Percentiles rank a stretch among this genome's conserved stretches.
phyloP scores from a whole-genome alignment of 768 basidiomycete genomes.

The Pleurotus tuber-regium region DNA sequence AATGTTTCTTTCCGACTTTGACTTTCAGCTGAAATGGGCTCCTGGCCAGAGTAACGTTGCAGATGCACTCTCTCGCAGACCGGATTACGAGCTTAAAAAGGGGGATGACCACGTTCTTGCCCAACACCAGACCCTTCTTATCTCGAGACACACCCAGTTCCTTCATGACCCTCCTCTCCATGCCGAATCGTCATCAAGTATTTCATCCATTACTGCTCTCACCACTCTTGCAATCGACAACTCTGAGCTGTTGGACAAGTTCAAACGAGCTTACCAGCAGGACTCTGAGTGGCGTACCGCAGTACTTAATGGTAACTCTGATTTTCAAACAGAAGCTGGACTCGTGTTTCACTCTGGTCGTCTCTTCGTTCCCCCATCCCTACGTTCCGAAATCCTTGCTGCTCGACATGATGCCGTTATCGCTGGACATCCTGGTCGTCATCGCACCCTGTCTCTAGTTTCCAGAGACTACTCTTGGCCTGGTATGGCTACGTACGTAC shows the following conservation, averaged over 20 bases:
- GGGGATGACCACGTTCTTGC: conserved; percentile 18
- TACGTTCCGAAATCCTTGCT: conserved; percentile 27
- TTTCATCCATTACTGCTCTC: conserved; percentile 25
- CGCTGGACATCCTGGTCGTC: conserved; percentile 40
- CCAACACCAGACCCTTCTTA: conserved; percentile 27
- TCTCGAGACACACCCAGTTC: conserved; percentile 25
- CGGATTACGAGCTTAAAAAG: conserved; percentile 21
- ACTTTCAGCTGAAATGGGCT: conserved; percentile 28
- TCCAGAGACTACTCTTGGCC: conserved; percentile 41
- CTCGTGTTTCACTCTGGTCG: conserved; percentile 23
- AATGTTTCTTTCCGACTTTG: conserved; percentile 36
- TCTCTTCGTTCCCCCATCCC: conserved; percentile 28
- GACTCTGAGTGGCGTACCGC: conserved; percentile 24
- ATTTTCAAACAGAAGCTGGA: conserved; percentile 15
- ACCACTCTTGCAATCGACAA: conserved; percentile 24
- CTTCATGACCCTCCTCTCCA: conserved; percentile 17
- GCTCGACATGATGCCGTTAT: conserved; percentile 33
- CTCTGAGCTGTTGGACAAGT: conserved; percentile 21
- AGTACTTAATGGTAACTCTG: conserved; percentile 12
- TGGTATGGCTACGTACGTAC: conserved; percentile 18
- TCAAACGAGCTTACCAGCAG: conserved; percentile 19
- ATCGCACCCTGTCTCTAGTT: conserved; percentile 29
- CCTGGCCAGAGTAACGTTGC: conserved; percentile 27
- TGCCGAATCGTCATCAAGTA: conserved; percentile 23
- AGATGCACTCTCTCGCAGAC: conserved; percentile 27